Conservation (phyloP, 1,284 basidiomycete species). For the Cryptococcus sp. region DNA sequence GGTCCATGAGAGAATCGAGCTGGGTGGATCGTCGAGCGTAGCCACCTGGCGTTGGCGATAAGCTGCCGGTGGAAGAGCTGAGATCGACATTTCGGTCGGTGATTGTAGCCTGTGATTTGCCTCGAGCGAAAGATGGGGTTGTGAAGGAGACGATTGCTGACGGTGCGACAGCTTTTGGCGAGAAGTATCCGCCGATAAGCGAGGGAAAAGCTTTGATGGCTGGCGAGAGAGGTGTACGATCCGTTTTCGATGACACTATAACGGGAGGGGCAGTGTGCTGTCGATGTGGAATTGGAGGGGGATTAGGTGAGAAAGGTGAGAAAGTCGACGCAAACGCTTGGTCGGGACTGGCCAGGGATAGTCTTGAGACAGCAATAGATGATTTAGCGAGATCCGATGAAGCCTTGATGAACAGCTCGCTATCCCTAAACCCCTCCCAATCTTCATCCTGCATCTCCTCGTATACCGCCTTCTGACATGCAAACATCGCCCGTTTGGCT, state of each 20-base stretch:
- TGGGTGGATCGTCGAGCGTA: slow-evolving; percentile 20
- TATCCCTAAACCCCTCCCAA: slow-evolving; percentile 77
- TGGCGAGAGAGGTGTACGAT: no score
- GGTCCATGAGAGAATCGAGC: slow-evolving; percentile 40
- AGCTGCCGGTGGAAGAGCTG: not conserved
- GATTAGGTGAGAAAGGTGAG: no score
- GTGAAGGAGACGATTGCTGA: slow-evolving; percentile 18
- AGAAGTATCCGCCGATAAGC: slow-evolving; percentile 23
- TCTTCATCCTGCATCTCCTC: slow-evolving; percentile 86
- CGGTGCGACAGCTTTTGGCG: slow-evolving; percentile 12
- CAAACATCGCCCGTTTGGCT: slow-evolving; percentile 54
- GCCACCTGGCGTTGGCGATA: slow-evolving; percentile 1
- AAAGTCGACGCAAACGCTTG: no score
- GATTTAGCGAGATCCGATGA: slow-evolving; percentile 58
- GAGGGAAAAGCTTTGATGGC: slow-evolving; percentile 4
- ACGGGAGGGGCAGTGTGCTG: slow-evolving; percentile 4
- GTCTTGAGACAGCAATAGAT: not conserved
- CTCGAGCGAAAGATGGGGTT: slow-evolving; percentile 16
- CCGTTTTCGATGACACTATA: not conserved
- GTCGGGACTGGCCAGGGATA: no score
- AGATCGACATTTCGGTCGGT: not conserved
- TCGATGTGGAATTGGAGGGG: no score
- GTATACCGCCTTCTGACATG: slow-evolving; percentile 78
- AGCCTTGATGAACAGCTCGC: slow-evolving; percentile 85
- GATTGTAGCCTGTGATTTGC: slow-evolving; percentile 4